These are phyloP conservation scores for Alisma plantagoaquatica DNA, from an alignment of 106 monocot species.

Conservation along the genomic window DNA sequence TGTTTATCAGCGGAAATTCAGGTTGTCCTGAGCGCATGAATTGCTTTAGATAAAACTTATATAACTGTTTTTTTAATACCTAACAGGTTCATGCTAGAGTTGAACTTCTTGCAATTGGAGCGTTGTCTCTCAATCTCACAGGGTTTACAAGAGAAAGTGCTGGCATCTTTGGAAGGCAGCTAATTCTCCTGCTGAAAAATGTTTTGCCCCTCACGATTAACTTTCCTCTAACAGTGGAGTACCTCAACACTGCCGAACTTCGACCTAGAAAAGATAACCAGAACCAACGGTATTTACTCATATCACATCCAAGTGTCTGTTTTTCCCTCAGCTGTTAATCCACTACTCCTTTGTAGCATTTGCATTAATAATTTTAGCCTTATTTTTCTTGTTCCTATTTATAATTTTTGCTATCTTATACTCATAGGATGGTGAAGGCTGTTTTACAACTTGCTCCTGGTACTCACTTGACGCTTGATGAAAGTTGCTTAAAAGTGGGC, in stretches of 20 bases:
- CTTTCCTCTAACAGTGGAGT: conserved; percentile 71
- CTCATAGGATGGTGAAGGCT: conserved; percentile 62
- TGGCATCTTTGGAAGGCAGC: conserved; percentile 61
- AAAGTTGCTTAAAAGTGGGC: conserved; percentile 65
- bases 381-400: conserved; percentile 1
- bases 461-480: conserved; percentile 83
- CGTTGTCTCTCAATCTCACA: conserved; percentile 75
- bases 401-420: neutral
- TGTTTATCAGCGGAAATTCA: no score
- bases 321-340: neutral
- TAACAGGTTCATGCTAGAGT: conserved; percentile 61
- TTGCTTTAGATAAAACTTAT: no score
- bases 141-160: conserved; percentile 74
- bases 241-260: conserved; percentile 60
- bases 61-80: no score
- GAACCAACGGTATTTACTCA: conserved; percentile 54
- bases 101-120: conserved; percentile 66
- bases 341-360: neutral
- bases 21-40: no score
- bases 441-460: conserved; percentile 80
- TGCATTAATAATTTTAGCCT: neutral
- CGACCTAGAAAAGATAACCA: conserved; percentile 83
- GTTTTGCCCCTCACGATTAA: conserved; percentile 60
- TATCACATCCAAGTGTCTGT: neutral
- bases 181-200: conserved; percentile 22